Base-by-base conservation (phyloP, 176 grass and related monocot genomes). In the Rhynchospora breviuscula region DNA sequence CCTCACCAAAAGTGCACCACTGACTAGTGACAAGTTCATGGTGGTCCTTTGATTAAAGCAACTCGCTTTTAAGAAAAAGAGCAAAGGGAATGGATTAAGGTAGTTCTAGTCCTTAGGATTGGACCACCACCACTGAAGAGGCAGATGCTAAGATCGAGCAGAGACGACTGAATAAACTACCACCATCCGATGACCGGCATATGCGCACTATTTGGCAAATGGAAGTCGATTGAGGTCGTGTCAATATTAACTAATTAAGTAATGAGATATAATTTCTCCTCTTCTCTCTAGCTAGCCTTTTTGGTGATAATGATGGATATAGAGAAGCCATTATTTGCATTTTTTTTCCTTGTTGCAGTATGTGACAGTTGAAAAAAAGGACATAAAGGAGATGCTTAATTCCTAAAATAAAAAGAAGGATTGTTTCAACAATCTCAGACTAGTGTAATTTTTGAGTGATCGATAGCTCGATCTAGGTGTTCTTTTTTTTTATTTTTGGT, bases 1-100 rank as follows among this genome's bases (percentile, higher is more conserved):
- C 48, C 76, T 68, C 81, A 75, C 59, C 43, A 54, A 79, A 85
- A 85, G 84, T 85, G 84, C 84, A 85, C 84, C 70, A 85, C 26
- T 59, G 44, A 19, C 40, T 40, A 40, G 65, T 67, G 65, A 67
- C 10, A 4, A 78, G 21, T 79, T 85, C 35, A 79, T 85, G 59
- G 84, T 79, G 84, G 69, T 59, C 74, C 80, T 66, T 82, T 75
- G 47, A 75, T 74, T 44, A 8, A 81, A 66, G 63, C 22, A 75
- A 15, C 22, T 85, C 15, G 18, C 83, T 79, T 65, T 79, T 22
- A 60, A 64, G 31, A 26, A 85, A 85, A 79, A 77, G 40, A 46
- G 19, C 0, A 73, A 48, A 62, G 79, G 63, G 8, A n/a, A 68
- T 67, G 59, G 40, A 60, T 81, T 63, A 48, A 81, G 79, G 49